Evolutionary conservation across 164 flowering plant genomes (phyloP).

Genomic region (Stephania yunnanensis): DNA sequence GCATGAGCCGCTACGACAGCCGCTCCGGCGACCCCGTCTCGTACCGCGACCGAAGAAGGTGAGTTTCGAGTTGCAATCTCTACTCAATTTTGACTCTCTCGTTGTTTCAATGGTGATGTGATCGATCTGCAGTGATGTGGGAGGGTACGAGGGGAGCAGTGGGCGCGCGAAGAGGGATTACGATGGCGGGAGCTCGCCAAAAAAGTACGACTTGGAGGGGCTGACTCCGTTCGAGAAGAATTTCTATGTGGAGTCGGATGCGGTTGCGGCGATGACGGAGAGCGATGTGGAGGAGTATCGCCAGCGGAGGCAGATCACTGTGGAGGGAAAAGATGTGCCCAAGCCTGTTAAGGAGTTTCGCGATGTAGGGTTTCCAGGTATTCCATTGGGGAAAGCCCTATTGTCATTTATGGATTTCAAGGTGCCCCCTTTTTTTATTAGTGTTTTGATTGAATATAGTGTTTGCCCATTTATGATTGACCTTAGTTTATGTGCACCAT

Average conservation of each 20-base stretch:
- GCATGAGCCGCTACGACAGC: constrained; percentile 83
- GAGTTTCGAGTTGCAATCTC: not conserved
- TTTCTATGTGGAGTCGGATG: constrained; percentile 72
- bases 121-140: constrained; percentile 47
- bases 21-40: constrained; percentile 84
- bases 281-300: constrained; percentile 83
- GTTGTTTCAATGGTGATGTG: not conserved
- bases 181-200: constrained; percentile 40
- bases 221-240: constrained; percentile 89
- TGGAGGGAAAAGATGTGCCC: constrained; percentile 92
- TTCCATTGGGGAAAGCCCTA: not conserved
- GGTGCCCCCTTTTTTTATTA: too few species aligned
- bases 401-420: too few species aligned
- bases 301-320: constrained; percentile 62
- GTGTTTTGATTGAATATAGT: too few species aligned
- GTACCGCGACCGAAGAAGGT: constrained; percentile 92
- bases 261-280: constrained; percentile 79
- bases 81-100: not conserved
- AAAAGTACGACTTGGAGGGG: constrained; percentile 73
- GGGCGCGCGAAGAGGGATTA: constrained; percentile 35
- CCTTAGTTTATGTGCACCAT: too few species aligned
- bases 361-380: constrained; percentile 93
- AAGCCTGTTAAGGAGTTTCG: constrained; percentile 68
- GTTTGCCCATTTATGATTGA: too few species aligned
- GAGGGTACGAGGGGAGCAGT: constrained; percentile 24